phyloP scores from a whole-genome alignment of 1,284 basidiomycete genomes.

The Puccinia horiana region DNA sequence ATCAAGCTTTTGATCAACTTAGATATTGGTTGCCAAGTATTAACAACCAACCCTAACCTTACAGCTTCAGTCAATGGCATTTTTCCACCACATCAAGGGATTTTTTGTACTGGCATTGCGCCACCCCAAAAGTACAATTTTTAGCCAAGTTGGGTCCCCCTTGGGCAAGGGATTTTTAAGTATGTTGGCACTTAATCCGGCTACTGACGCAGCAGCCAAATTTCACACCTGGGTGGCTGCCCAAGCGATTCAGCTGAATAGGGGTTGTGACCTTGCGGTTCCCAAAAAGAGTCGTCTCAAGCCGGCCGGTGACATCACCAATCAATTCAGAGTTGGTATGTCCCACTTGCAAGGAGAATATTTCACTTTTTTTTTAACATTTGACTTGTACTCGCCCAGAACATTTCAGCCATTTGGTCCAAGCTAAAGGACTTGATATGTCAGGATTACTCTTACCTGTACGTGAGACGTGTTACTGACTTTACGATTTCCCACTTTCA shows the following conservation, averaged over 20 bases:
- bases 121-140: neutral
- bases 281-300: neutral
- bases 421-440: neutral
- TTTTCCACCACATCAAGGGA: neutral
- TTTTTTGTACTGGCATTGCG: neutral
- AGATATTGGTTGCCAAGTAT: neutral
- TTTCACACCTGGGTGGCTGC: constrained; percentile 14
- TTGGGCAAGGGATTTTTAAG: neutral
- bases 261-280: neutral
- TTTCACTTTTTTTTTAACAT: neutral
- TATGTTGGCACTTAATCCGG: neutral
- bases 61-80: neutral
- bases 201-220: neutral
- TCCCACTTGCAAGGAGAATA: neutral
- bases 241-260: neutral
- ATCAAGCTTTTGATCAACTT: too few relatives aligned
- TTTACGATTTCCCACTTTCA: neutral
- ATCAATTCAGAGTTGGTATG: neutral
- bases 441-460: neutral
- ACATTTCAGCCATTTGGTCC: neutral
- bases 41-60: neutral
- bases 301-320: neutral
- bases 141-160: neutral
- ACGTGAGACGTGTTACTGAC: neutral
- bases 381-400: neutral